Percentiles rank a stretch among this genome's conserved stretches.
Conservation (phyloP, 345 rosid species). For the Boechera retrofracta region DNA sequence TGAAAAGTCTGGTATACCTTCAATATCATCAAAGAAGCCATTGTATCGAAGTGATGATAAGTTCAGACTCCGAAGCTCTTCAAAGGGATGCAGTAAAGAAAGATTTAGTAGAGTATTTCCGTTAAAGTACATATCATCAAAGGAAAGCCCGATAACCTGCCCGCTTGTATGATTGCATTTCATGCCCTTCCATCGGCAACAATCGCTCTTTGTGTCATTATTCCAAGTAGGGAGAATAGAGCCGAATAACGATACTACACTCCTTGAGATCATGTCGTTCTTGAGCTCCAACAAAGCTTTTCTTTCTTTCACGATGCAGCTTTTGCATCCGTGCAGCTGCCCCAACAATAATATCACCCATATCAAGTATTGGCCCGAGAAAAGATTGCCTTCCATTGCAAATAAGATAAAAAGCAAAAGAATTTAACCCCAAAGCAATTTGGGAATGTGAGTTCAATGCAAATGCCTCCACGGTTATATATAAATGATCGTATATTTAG, state of each 20-base stretch:
- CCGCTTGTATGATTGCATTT: constrained; percentile 1
- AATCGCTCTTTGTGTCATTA: constrained; percentile 8
- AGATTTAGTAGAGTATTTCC: not conserved
- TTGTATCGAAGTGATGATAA: not conserved
- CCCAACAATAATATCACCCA: constrained; percentile 1
- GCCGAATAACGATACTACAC: not conserved
- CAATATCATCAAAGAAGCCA: constrained; percentile 32
- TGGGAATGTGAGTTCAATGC: not conserved
- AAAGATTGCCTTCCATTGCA: constrained; percentile 6
- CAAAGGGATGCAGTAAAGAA: constrained; percentile 24
- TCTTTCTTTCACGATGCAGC: not conserved
- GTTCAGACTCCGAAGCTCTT: not conserved
- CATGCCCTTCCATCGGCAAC: not conserved
- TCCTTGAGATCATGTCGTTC: not conserved
- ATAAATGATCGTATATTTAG: not conserved
- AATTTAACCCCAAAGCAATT: not conserved
- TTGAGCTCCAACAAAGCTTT: constrained; percentile 14
- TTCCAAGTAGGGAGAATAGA: not conserved
- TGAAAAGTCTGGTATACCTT: constrained; percentile 10
- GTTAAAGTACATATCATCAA: not conserved
- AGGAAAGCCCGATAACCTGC: not conserved
- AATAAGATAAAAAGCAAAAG: not conserved
- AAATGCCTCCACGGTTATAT: not conserved
- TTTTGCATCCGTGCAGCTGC: not conserved
- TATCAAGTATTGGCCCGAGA: constrained; percentile 2